Conservation (phyloP, 805 yeast species). For the Schwanniomyces pseudopolymorphus region DNA sequence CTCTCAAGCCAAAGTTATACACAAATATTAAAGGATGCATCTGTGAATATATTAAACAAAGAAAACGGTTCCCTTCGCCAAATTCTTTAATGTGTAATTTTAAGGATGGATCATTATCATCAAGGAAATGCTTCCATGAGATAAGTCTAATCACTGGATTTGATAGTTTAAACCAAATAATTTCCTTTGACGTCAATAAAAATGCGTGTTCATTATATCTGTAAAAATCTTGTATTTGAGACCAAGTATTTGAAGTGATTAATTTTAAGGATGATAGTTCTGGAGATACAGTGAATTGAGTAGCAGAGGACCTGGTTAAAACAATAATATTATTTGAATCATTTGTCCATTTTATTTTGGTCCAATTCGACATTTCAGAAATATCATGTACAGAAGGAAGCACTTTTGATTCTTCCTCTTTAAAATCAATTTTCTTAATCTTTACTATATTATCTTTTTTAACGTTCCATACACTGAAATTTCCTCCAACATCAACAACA, state of each 20-base stretch:
- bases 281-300: slow-evolving; percentile 20
- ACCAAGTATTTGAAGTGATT: slow-evolving; percentile 54
- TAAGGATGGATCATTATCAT: slow-evolving; percentile 54
- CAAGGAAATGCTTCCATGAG: slow-evolving; percentile 73
- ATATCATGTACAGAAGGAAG: slow-evolving; percentile 34
- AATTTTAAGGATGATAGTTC: slow-evolving; percentile 24
- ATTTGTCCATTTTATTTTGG: slow-evolving; percentile 47
- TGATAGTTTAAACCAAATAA: slow-evolving; percentile 48
- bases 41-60: slow-evolving; percentile 28
- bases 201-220: slow-evolving; percentile 35
- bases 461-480: slow-evolving; percentile 44
- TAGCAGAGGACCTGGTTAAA: slow-evolving; percentile 46
- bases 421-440: slow-evolving; percentile 2
- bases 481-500: slow-evolving; percentile 52
- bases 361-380: slow-evolving; percentile 57
- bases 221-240: slow-evolving; percentile 47
- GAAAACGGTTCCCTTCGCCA: slow-evolving; percentile 15
- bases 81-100: slow-evolving; percentile 31
- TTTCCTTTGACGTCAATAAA: slow-evolving; percentile 64
- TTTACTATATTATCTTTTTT: not conserved
- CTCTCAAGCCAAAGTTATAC: slow-evolving; percentile 29
- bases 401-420: not conserved
- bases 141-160: slow-evolving; percentile 46
- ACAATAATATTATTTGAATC: slow-evolving; percentile 22
- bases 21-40: slow-evolving; percentile 28